These are phyloP conservation scores for Geotrichum histeridarum DNA, from an alignment of 1,139 yeast genomes.

Conservation along the genomic window DNA sequence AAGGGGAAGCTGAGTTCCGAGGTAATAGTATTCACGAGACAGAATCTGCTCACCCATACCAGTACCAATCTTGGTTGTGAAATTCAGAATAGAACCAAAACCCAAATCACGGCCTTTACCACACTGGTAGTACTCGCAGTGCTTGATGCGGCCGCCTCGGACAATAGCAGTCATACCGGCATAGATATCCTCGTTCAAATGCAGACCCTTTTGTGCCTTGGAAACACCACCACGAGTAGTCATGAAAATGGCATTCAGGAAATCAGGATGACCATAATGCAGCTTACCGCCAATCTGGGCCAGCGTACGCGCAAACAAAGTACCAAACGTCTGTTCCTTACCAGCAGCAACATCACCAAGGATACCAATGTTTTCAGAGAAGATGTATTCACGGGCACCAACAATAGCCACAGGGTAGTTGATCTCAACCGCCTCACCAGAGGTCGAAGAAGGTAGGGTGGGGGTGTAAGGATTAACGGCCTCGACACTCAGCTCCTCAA, in stretches of 20 bases:
- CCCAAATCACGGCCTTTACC: slow-evolving; percentile 99
- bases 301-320: slow-evolving; percentile 92
- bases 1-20: slow-evolving; percentile 94
- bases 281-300: slow-evolving; percentile 98
- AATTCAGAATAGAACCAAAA: slow-evolving; percentile 95
- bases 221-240: slow-evolving; percentile 99
- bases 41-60: slow-evolving; percentile 99
- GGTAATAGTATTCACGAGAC: slow-evolving; percentile 94
- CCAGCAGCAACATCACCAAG: slow-evolving; percentile 99
- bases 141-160: slow-evolving; percentile 99
- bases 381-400: slow-evolving; percentile 98
- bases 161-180: slow-evolving; percentile 98
- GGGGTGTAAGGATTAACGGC: slow-evolving; percentile 44
- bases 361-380: slow-evolving; percentile 98
- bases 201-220: slow-evolving; percentile 97
- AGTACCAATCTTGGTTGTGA: slow-evolving; percentile 99
- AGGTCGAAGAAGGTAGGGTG: slow-evolving; percentile 20
- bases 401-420: slow-evolving; percentile 91
- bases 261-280: slow-evolving; percentile 99
- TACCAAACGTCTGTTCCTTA: slow-evolving; percentile 99
- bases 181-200: slow-evolving; percentile 96
- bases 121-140: slow-evolving; percentile 98
- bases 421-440: slow-evolving; percentile 36
- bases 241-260: slow-evolving; percentile 89
- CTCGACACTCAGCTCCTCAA: slow-evolving; percentile 81